Percentiles rank a stretch among this genome's conserved stretches.
Conservation (phyloP, 73 alveolate genomes). For the Tetrahymena elliotti region DNA sequence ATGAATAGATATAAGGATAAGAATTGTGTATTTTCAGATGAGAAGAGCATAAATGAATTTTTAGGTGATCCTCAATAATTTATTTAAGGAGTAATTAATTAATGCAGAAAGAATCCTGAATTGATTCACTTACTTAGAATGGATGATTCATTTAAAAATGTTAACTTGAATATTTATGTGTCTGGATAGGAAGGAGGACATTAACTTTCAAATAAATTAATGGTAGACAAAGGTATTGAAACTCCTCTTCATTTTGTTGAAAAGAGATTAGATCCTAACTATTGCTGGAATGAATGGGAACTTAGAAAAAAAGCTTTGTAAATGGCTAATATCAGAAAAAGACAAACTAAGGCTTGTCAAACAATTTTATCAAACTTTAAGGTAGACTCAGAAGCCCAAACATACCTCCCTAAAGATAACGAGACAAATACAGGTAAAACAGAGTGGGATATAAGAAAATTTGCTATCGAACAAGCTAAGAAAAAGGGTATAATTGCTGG, state of each 20-base stretch:
- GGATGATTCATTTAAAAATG: constrained; percentile 35
- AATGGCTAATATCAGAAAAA: constrained; percentile 95
- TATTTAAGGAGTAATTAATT: constrained; percentile 58
- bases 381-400: constrained; percentile 96
- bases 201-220: constrained; percentile 64
- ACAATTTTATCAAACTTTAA: constrained; percentile 93
- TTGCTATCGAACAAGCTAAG: constrained; percentile 39
- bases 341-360: constrained; percentile 85
- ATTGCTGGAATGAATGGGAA: constrained; percentile 99
- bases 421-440: constrained; percentile 80
- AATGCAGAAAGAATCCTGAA: constrained; percentile 68
- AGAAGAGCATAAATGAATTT: constrained; percentile 55
- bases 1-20: constrained; percentile 11
- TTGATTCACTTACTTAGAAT: constrained; percentile 65
- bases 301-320: constrained; percentile 77
- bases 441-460: constrained; percentile 62
- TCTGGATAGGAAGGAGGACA: constrained; percentile 70
- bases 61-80: constrained; percentile 59
- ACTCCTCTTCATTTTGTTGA: constrained; percentile 86
- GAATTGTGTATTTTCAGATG: constrained; percentile 74
- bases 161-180: constrained; percentile 1
- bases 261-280: constrained; percentile 91
- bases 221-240: constrained; percentile 74
- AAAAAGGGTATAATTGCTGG: constrained; percentile 30
- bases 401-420: constrained; percentile 79